A percentile compares a stretch with the other conserved stretches of the same genome.
Evolutionary conservation across 495 filamentous ascomycete genomes (phyloP).

Genomic region (Tuber indicum): DNA sequence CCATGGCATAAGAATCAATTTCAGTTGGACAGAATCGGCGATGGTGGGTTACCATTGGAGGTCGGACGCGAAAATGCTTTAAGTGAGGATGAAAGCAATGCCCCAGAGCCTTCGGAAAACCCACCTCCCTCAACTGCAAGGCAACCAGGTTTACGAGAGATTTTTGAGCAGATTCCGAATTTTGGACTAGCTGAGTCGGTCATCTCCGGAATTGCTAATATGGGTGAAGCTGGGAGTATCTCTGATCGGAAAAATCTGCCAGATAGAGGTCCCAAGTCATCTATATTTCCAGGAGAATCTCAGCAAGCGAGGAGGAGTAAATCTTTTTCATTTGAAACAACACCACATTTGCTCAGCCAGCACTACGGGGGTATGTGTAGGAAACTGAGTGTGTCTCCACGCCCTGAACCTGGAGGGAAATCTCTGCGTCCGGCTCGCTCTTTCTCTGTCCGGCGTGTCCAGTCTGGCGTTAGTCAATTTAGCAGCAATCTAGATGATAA

Average conservation of each 20-base stretch:
- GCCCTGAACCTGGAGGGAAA: constrained; percentile 22
- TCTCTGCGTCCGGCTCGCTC: constrained; percentile 42
- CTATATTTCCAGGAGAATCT: constrained; percentile 22
- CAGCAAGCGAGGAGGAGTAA: constrained; percentile 36
- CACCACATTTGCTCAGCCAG: constrained; percentile 25
- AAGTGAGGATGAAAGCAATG: constrained; percentile 32
- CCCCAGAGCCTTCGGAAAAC: constrained; percentile 16
- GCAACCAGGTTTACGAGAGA: neutral
- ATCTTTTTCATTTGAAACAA: constrained; percentile 43
- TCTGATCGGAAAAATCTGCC: neutral
- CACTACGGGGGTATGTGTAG: constrained; percentile 12
- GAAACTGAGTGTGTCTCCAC: constrained; percentile 16
- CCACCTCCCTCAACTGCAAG: neutral
- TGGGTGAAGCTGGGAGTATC: neutral
- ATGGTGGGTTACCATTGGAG: constrained; percentile 19
- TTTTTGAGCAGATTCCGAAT: neutral
- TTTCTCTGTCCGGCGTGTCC: constrained; percentile 32
- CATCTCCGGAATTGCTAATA: neutral
- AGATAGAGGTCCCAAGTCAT: constrained; percentile 4
- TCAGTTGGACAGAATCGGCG: constrained; percentile 21
- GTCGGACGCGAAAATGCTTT: constrained; percentile 28
- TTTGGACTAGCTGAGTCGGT: neutral
- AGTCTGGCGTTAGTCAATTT: constrained; percentile 32
- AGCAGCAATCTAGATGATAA: constrained; percentile 34
- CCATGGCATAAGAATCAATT: constrained; percentile 1